These are phyloP conservation scores for Evansstolkia leycettana DNA, from an alignment of 495 filamentous ascomycete genomes.

Conservation along the genomic window DNA sequence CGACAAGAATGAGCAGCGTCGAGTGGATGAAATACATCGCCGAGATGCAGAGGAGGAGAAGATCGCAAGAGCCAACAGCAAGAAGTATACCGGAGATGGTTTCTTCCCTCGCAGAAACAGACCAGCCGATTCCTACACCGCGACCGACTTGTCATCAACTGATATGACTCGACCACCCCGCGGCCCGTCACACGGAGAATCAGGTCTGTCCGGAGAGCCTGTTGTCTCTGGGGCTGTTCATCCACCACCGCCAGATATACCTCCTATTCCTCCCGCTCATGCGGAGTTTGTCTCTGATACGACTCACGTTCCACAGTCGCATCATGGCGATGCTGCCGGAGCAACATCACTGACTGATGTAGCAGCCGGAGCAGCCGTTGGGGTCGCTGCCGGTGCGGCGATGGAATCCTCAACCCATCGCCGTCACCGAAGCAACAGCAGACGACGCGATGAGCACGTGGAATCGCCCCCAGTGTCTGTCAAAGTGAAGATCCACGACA, in stretches of 20 bases:
- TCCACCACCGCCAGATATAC: slow-evolving; percentile 23
- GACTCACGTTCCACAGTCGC: slow-evolving; percentile 36
- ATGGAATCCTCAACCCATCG: slow-evolving; percentile 21
- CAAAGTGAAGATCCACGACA: slow-evolving; percentile 68
- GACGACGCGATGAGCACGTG: slow-evolving; percentile 27
- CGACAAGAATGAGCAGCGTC: slow-evolving; percentile 49
- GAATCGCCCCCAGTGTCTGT: slow-evolving; percentile 58
- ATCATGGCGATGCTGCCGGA: slow-evolving; percentile 24
- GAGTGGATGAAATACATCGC: slow-evolving; percentile 46
- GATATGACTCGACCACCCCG: slow-evolving; percentile 28
- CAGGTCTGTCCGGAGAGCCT: slow-evolving; percentile 18
- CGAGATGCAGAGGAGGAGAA: slow-evolving; percentile 50
- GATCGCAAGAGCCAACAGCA: slow-evolving; percentile 39
- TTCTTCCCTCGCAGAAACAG: slow-evolving; percentile 42
- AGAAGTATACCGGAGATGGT: slow-evolving; percentile 47
- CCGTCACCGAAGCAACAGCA: slow-evolving; percentile 21
- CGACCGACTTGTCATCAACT: slow-evolving; percentile 33
- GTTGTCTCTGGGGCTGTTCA: slow-evolving; percentile 24
- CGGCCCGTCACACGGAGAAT: slow-evolving; percentile 17
- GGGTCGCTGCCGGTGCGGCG: slow-evolving; percentile 32
- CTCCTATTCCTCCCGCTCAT: slow-evolving; percentile 36
- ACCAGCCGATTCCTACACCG: slow-evolving; percentile 31
- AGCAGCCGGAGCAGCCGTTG: slow-evolving; percentile 31
- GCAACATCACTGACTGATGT: slow-evolving; percentile 17
- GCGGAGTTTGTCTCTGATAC: slow-evolving; percentile 42